Conservation (phyloP, 345 rosid species). For the Rhizophora apiculata region DNA sequence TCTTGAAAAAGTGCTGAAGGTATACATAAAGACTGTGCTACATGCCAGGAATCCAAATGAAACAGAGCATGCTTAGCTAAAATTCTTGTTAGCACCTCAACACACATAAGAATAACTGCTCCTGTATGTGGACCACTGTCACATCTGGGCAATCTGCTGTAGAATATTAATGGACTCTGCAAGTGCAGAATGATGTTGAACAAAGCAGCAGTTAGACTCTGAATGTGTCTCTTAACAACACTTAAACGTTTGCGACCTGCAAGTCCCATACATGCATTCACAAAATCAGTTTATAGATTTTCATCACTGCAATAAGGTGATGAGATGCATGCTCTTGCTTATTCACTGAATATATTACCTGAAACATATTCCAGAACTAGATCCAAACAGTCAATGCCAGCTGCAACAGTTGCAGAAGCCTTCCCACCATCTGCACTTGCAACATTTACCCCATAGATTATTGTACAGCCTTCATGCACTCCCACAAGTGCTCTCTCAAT, state of each 20-base stretch:
- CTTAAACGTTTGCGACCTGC: constrained; percentile 61
- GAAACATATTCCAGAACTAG: constrained; percentile 76
- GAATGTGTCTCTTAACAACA: constrained; percentile 62
- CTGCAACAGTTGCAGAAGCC: constrained; percentile 66
- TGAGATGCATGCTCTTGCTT: neutral
- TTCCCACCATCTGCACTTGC: constrained; percentile 61
- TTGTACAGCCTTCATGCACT: constrained; percentile 45
- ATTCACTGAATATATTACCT: constrained; percentile 40
- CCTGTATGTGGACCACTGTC: constrained; percentile 67
- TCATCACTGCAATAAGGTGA: neutral
- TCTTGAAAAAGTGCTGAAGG: constrained; percentile 67
- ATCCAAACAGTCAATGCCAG: constrained; percentile 85
- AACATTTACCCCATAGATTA: constrained; percentile 46
- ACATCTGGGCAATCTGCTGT: constrained; percentile 21
- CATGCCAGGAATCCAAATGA: constrained; percentile 69
- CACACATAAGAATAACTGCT: constrained; percentile 80
- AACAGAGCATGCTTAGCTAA: constrained; percentile 66
- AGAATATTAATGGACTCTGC: constrained; percentile 67
- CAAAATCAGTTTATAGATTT: neutral
- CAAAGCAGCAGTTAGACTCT: constrained; percentile 59
- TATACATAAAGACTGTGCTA: constrained; percentile 61
- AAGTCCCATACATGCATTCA: constrained; percentile 3
- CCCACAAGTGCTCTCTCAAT: constrained; percentile 82
- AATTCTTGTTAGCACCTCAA: constrained; percentile 76
- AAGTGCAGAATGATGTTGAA: constrained; percentile 73